Percentiles rank a stretch among this genome's conserved stretches.
Evolutionary conservation across 352 stramenopile genomes (phyloP).

Genomic region (Peronospora farinosa): DNA sequence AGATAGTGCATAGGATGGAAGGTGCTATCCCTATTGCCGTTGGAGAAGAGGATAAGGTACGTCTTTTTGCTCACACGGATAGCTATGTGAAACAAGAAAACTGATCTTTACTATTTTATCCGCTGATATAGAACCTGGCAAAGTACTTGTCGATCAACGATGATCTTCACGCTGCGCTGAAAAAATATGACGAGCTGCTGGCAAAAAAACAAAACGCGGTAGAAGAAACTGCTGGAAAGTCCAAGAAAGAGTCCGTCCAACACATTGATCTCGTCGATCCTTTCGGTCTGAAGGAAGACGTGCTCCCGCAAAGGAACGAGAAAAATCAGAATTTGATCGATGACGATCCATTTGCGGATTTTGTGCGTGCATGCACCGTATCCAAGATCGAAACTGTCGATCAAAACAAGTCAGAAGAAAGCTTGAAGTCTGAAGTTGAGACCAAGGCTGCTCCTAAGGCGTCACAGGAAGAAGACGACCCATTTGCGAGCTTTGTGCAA

Average conservation of each 20-base stretch:
- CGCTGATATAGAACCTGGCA: slow-evolving; percentile 38
- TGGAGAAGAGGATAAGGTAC: slow-evolving; percentile 42
- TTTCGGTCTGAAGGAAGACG: slow-evolving; percentile 18
- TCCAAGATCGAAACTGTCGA: slow-evolving; percentile 18
- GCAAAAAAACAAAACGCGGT: slow-evolving; percentile 24
- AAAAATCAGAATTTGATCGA: slow-evolving; percentile 33
- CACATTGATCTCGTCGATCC: slow-evolving; percentile 28
- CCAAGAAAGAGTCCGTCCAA: slow-evolving; percentile 1
- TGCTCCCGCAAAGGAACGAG: slow-evolving; percentile 20
- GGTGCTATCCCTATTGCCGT: slow-evolving; percentile 56
- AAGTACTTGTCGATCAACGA: slow-evolving; percentile 72
- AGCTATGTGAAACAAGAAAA: background rate
- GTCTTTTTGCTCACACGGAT: background rate
- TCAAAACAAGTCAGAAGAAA: background rate
- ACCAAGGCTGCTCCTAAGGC: slow-evolving; percentile 8
- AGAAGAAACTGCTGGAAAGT: slow-evolving; percentile 4
- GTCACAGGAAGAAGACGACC: slow-evolving; percentile 48
- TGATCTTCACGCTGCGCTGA: slow-evolving; percentile 48
- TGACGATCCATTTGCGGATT: slow-evolving; percentile 60
- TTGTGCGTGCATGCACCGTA: slow-evolving; percentile 39
- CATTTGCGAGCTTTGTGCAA: slow-evolving; percentile 58
- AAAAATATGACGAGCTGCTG: slow-evolving; percentile 46
- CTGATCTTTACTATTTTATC: slow-evolving; percentile 5
- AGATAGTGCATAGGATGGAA: slow-evolving; percentile 60
- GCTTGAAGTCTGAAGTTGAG: slow-evolving; percentile 6